Evolutionary conservation across 176 grass and related monocot species (phyloP), one percentile per base, ranked within the genome.

Genomic region (Pontederia paniculata): DNA sequence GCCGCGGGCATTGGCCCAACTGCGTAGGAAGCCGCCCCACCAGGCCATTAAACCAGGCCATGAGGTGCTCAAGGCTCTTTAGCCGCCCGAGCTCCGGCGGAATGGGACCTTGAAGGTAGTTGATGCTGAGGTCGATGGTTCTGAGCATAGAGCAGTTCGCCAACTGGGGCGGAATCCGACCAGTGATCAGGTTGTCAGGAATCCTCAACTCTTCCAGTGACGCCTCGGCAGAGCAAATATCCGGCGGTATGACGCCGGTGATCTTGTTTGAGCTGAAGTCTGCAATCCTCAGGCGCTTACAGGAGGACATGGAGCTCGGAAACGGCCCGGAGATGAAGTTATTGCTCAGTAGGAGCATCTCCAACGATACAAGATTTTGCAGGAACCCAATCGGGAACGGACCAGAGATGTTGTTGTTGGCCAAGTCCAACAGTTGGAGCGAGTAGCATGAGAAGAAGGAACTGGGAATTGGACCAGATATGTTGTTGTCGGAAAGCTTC

Each of bases 211-310:
- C 86, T 65, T 89, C 91, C 3, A 96, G 64, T 19, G 63, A 75
- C 14, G 70, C 75, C 48, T 70, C 70, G 3, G 54, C 48, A 5
- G 67, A 54, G 63, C 86, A 96, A 68, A 89, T 58, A 25, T 78
- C 46, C 7, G 51, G 51, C 9, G 91, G 80, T 14, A 96, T 65
- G 28, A 3, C n/a, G 14, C 91, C 76, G 9, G 42, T 50, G 49
- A 96, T 67, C 73, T 83, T 89, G 52, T 96, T 96, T 20, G 85
- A 89, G 71, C 86, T 96, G 63, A 96, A 77, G 20, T 96, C 90
- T 46, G 86, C 91, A 19, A 90, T 43, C 67, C 55, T 73, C 42
- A 97, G 75, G 16, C 8, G 71, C 8, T 60, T 54, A 60, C 80
- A 84, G 4, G 77, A 50, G 8, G 83, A 37, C 20, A 90, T 68